Evolutionary conservation across 768 basidiomycete species (phyloP), one percentile per base, ranked within the genome.

Genomic region (Krasilnikovozyma curviuscula): DNA sequence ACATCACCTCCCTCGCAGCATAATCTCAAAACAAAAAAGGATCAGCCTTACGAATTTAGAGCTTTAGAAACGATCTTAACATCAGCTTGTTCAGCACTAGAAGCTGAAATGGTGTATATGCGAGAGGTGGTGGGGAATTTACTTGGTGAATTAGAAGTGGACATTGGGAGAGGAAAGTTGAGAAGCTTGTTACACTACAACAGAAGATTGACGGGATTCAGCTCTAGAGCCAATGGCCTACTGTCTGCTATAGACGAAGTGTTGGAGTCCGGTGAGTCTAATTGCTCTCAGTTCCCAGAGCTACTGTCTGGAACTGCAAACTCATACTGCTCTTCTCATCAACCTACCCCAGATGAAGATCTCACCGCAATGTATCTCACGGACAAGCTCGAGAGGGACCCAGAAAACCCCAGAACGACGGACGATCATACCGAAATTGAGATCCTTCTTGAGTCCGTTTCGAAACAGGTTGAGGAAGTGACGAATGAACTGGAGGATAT

Each of bases 401-500:
- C 73, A 23, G 72, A 72, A 23, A 55, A 67, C 4, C 65, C 68
- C n/a, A 72, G 81, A n/a, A 69, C 71, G 30, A 59, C 72, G 40
- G 70, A 76, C 50, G 88, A 91, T 58, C 91, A 95, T 61, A 84
- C 89, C 53, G 91, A 95, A 54, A 69, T 95, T 1, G 91, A 97
- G 60, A 71, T 89, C 10, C 68, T 97, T 18, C 68, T 97, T n/a
- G 91, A 97, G 61, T 82, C 81, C 8, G 93, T 93, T 64, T 75
- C 80, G 25, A 95, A 95, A 63, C 91, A 95, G 63, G 86, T 91
- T 0, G 89, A 93, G 63, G 88, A 93, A 68, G 83, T 93, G 44
- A 85, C 88, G 4, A 88, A 81, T 54, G 88, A 95, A 65, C 79
- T 83, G 4, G 82, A 84, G 61, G 84, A 73, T 51, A 85, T 79